phyloP scores from a whole-genome alignment of 108 stramenopile genomes.

The Licmophora abbreviata region DNA sequence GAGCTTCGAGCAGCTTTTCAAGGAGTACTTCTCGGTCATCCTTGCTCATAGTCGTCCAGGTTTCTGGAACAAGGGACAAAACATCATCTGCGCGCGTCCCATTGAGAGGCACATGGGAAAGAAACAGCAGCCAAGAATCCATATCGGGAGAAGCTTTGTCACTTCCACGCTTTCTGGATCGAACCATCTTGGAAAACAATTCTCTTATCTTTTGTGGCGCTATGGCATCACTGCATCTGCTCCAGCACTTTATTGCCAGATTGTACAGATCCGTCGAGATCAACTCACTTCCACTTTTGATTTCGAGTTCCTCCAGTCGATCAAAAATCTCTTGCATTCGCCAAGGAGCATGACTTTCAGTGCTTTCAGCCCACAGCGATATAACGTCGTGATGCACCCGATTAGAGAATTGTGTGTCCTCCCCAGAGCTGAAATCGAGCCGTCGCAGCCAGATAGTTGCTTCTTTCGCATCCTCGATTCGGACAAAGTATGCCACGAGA shows the following conservation, averaged over 20 bases:
- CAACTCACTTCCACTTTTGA: not conserved
- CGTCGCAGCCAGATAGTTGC: constrained; percentile 16
- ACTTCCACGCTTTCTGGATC: constrained; percentile 1
- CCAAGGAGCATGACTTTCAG: constrained; percentile 11
- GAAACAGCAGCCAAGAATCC: constrained; percentile 2
- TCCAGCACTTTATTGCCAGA: constrained; percentile 12
- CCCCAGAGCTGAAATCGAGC: constrained; percentile 2
- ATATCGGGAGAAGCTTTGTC: constrained; percentile 8
- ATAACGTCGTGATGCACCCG: not conserved
- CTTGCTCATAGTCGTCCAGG: too few species aligned
- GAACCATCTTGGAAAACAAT: constrained; percentile 17
- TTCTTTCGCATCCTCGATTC: constrained; percentile 11
- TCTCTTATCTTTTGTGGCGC: constrained; percentile 20
- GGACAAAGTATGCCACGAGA: constrained; percentile 20
- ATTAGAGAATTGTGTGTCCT: too few species aligned
- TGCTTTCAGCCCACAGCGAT: constrained; percentile 1
- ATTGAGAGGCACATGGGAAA: too few species aligned
- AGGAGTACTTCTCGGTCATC: too few species aligned
- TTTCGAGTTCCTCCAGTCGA: constrained; percentile 5
- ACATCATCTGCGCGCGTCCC: too few species aligned
- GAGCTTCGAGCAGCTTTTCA: too few species aligned
- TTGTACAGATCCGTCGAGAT: constrained; percentile 5
- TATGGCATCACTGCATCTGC: constrained; percentile 4
- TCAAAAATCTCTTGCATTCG: constrained; percentile 18
- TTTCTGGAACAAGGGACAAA: too few species aligned